Conservation (phyloP, 129 eudicot species). For the Saussurea involucrata region DNA sequence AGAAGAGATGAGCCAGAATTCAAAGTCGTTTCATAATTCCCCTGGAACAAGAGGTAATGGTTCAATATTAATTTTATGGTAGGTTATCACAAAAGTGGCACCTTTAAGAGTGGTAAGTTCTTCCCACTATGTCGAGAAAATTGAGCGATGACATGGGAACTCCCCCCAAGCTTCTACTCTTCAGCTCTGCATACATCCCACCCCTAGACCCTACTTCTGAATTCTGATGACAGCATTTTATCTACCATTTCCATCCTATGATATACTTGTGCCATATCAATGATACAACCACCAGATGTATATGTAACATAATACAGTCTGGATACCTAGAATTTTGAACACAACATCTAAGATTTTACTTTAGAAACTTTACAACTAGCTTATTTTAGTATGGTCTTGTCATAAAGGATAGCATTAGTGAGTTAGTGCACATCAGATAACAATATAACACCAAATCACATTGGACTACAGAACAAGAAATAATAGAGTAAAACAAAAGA, state of each 20-base stretch:
- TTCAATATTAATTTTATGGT: no score
- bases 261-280: neutral
- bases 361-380: neutral
- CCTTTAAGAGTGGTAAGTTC: no score
- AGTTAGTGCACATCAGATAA: neutral
- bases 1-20: no score
- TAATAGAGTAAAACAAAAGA: neutral
- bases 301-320: neutral
- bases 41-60: no score
- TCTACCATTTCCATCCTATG: neutral
- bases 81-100: no score
- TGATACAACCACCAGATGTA: neutral
- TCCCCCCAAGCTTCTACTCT: no score
- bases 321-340: neutral
- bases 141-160: no score
- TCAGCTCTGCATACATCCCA: no score
- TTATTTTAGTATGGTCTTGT: neutral
- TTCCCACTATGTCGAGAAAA: no score
- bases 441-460: neutral
- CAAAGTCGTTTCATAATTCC: no score
- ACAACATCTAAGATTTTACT: neutral
- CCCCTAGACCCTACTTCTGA: no score
- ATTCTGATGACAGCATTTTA: neutral
- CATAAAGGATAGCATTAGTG: neutral
- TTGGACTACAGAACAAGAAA: neutral